phyloP scores from a whole-genome alignment of 495 filamentous ascomycete genomes.

The Glutinoglossum americanum region DNA sequence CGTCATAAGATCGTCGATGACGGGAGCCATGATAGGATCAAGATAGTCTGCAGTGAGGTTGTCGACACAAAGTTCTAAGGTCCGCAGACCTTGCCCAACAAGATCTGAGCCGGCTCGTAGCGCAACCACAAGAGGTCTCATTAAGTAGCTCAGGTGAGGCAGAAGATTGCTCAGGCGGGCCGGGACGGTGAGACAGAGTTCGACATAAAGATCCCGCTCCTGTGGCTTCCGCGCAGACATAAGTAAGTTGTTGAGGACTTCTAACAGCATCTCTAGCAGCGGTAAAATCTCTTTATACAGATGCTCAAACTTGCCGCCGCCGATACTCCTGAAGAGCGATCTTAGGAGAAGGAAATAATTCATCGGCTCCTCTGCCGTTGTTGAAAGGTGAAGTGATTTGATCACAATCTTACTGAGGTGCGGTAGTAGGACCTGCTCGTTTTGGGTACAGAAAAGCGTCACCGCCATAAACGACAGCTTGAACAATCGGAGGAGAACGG shows the following conservation, averaged over 20 bases:
- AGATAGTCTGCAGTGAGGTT: conserved; percentile 95
- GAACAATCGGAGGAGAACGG: conserved; percentile 83
- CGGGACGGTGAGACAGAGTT: conserved; percentile 87
- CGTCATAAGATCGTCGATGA: conserved; percentile 95
- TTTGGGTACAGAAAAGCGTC: conserved; percentile 80
- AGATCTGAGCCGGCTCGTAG: conserved; percentile 79
- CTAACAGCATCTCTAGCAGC: conserved; percentile 86
- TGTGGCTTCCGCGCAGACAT: conserved; percentile 69
- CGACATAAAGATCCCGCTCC: conserved; percentile 90
- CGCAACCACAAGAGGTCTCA: conserved; percentile 91
- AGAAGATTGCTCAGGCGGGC: conserved; percentile 85
- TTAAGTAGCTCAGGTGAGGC: conserved; percentile 90
- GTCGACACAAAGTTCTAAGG: conserved; percentile 90
- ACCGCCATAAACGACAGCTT: conserved; percentile 99
- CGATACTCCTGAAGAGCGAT: conserved; percentile 87
- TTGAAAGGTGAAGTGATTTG: conserved; percentile 85
- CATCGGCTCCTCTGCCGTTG: conserved; percentile 89
- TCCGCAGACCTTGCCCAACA: conserved; percentile 82
- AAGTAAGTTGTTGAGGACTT: conserved; percentile 87
- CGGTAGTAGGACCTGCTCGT: conserved; percentile 84
- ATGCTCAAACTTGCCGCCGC: conserved; percentile 89
- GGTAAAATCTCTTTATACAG: conserved; percentile 96
- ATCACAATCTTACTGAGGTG: conserved; percentile 94
- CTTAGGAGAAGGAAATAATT: conserved; percentile 93
- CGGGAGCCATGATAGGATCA: conserved; percentile 96